A percentile compares a stretch with the other conserved stretches of the same genome.
phyloP scores from a whole-genome alignment of 2,329 filamentous ascomycete species.

The Penicillium sp. region DNA sequence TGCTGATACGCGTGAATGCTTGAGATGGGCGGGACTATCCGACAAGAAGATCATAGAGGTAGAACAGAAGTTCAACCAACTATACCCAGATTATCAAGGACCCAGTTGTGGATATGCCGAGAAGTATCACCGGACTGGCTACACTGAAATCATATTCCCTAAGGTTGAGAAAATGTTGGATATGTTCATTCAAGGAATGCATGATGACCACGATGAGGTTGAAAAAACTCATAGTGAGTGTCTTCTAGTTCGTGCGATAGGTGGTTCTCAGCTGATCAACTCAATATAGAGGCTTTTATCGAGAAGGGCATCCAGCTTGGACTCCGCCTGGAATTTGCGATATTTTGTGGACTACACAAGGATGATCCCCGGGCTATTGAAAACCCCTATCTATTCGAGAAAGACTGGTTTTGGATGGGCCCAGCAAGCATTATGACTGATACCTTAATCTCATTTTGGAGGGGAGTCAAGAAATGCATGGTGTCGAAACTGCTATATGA shows the following conservation, averaged over 20 bases:
- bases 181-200: neutral
- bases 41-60: neutral
- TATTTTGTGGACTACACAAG: neutral
- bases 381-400: neutral
- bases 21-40: neutral
- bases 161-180: neutral
- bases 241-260: neutral
- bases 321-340: neutral
- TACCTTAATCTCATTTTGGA: neutral
- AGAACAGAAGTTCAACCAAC: neutral
- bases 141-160: neutral
- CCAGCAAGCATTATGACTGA: neutral
- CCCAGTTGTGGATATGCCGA: neutral
- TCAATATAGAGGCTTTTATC: neutral
- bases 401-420: neutral
- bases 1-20: neutral
- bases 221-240: neutral
- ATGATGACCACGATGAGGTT: neutral
- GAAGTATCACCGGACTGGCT: neutral
- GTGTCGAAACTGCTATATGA: neutral
- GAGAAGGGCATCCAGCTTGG: neutral
- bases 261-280: neutral
- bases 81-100: neutral
- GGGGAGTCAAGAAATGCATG: accelerated
- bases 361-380: neutral